Base-by-base conservation (phyloP, 1,284 basidiomycete species). In the Cutaneotrichosporon daszewskae region DNA sequence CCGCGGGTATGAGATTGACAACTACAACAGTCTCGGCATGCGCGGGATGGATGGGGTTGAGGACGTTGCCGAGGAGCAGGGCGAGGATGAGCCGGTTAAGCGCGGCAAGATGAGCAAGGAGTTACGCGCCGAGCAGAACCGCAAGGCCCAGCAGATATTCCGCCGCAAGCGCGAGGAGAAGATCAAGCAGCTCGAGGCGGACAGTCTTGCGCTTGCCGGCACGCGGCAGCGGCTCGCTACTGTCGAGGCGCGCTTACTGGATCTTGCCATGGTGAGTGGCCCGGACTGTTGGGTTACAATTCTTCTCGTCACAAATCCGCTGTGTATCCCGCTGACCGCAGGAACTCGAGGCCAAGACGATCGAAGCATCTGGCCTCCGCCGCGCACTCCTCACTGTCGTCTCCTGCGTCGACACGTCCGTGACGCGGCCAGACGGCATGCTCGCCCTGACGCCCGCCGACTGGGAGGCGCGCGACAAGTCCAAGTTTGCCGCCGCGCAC, bases 101-200 rank as follows among this genome's bases (percentile, higher is more conserved):
- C 32, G 40, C 5, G 26, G 28, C 26, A 22, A 35, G 19, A 35
- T 28, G 10, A 62, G 49, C 22, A 56, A 57, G 38, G 51, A 51
- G 14, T 53, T 52, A 13, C 53, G 67, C 10, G 64, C 68, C 3
- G 67, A 68, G 47, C 68, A 71, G 54, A 71, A 71, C 48, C 62
- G 66, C 17, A 60, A 62, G 33, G 68, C 68, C 5, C 68, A 71
- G 49, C 67, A 68, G 44, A 60, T 62, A 5, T 71, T 67, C 57
- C 51, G 68, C 19, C 55, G 63, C 34, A 43, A 61, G 26, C 54
- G 68, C 23, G 68, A 71, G 45, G 67, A 71, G 51, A 49, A 60
- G 49, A 69, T 71, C 55, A 65, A 65, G 46, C 53, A 62, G 47
- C 57, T 69, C 23, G 65, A 69, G 46, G 33, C 46, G 2, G 64